phyloP scores from a whole-genome alignment of 371 early-diverging fungal species.

The Mucor velutinosus region DNA sequence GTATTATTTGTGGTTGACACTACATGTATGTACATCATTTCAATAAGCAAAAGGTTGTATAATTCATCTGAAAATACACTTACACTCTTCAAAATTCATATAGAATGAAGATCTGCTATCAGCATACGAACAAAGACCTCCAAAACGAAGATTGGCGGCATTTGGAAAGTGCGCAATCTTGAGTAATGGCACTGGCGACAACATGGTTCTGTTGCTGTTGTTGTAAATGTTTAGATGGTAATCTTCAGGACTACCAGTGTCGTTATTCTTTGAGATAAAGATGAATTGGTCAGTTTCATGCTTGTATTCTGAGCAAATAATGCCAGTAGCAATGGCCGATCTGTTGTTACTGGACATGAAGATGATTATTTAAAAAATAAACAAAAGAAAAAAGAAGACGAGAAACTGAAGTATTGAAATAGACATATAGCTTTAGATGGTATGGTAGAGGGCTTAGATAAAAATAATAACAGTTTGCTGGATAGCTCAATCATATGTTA shows the following conservation, averaged over 20 bases:
- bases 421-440: not conserved
- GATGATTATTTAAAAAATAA: not conserved
- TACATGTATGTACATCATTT: not conserved
- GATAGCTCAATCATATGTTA: not conserved
- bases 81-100: conserved; percentile 5
- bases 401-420: not conserved
- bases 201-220: not conserved
- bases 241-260: not conserved
- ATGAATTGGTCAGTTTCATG: not conserved
- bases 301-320: not conserved
- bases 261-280: not conserved
- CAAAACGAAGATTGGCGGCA: not conserved
- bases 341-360: not conserved
- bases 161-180: not conserved
- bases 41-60: not conserved
- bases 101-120: conserved; percentile 4
- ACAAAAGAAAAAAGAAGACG: not conserved
- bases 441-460: not conserved
- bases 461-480: not conserved
- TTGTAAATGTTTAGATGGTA: conserved; percentile 1
- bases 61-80: not conserved
- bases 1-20: not conserved
- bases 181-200: not conserved
- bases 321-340: not conserved
- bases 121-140: conserved; percentile 11